phyloP scores from a whole-genome alignment of 2,329 filamentous ascomycete species.

The Aspergillus pseudoviridinutans region DNA sequence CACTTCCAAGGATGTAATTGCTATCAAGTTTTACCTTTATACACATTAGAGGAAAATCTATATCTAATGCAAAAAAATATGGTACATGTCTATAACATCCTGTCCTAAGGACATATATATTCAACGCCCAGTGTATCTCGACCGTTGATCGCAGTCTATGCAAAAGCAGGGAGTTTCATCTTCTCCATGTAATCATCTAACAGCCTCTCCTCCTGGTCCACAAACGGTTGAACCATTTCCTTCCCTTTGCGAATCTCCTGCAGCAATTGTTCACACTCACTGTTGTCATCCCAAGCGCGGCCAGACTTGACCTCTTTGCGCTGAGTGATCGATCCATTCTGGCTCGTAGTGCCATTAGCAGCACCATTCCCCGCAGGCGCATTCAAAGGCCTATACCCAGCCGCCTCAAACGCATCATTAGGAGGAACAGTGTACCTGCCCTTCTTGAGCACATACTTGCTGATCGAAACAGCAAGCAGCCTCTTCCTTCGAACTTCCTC shows the following conservation, averaged over 20 bases:
- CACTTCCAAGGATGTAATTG: too few relatives aligned
- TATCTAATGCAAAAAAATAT: neutral
- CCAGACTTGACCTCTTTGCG: constrained; percentile 3
- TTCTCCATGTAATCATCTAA: constrained; percentile 14
- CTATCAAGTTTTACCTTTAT: too few relatives aligned
- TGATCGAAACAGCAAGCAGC: constrained; percentile 65
- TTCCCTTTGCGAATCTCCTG: constrained; percentile 51
- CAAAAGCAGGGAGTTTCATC: constrained; percentile 13
- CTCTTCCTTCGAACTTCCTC: constrained; percentile 50
- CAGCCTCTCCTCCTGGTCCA: constrained; percentile 16
- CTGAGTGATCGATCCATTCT: too few relatives aligned
- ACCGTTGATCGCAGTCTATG: neutral
- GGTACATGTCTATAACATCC: neutral
- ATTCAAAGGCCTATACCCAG: constrained; percentile 63
- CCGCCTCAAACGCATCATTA: constrained; percentile 64
- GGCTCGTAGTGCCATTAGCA: constrained; percentile 7
- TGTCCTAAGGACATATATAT: neutral
- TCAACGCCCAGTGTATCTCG: neutral
- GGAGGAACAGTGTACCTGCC: constrained; percentile 78
- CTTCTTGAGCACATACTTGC: constrained; percentile 76
- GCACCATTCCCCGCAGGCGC: constrained; percentile 7
- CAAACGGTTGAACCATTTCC: constrained; percentile 41
- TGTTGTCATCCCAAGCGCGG: constrained; percentile 33
- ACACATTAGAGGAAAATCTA: neutral
- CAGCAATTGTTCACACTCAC: constrained; percentile 57